Base-by-base conservation (phyloP, 1,284 basidiomycete species). In the Sporisorium iseilematis-ciliati region DNA sequence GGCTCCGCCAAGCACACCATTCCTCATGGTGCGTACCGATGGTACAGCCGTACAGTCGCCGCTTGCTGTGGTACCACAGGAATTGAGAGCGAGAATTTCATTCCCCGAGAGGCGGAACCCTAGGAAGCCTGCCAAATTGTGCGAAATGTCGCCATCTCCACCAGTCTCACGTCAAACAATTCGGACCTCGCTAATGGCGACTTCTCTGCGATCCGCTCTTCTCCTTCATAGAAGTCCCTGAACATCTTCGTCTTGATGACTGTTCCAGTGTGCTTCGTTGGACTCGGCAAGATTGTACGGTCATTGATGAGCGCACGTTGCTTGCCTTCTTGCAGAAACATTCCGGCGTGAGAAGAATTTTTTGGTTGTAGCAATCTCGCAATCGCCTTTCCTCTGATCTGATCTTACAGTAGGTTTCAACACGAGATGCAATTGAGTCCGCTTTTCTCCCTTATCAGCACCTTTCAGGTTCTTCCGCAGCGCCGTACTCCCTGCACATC, bases 121-220 rank as follows among this genome's bases (percentile, higher is more conserved):
- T 40, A n/a, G 18, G 41, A 20, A 26, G 56, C 56, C 56, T 57
- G 56, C 56, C 56, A 41, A 42, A 57, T 50, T 57, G 56, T 20
- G 56, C 56, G 16, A 8, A 26, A 54, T 54, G 52, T 54, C 52
- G 52, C 52, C 52, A 54, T 54, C 40, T 26, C 25, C 40, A 12
- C 31, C 21, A 10, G 51, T 53, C 51, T 53, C 38, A 53, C 54
- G 54, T 35, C 43, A 45, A 45, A 20, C 2, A 5, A n/a, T 29
- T 16, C 31, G 40, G 16, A 42, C n/a, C 35, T 38, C 35, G 35
- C 2, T 38, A 38, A 38, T 2, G 3, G 4, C 16, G 2, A 14
- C 3, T 38, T 38, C 31, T 33, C 35, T 38, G 35, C 4, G 35
- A 38, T 38, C 35, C 33, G 33, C 33, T 12, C 12, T 11, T 33